phyloP scores from a whole-genome alignment of 2,329 filamentous ascomycete species.

The Alternaria consortialis region DNA sequence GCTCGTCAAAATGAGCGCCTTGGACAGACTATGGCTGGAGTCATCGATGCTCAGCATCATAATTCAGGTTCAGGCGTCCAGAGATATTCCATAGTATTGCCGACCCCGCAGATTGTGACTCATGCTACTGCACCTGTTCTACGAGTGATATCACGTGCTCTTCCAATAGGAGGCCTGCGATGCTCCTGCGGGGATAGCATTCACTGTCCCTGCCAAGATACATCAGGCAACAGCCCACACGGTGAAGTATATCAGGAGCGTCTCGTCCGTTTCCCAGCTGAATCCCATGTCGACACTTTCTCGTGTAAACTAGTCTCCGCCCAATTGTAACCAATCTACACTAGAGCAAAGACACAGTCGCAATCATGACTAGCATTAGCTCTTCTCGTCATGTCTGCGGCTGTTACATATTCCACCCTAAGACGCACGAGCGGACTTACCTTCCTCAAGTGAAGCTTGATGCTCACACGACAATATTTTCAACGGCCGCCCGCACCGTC shows the following conservation, averaged over 20 bases:
- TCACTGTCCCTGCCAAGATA: background rate
- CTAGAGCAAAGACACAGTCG: background rate
- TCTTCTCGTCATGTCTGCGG: slow-evolving; percentile 1
- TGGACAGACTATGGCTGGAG: background rate
- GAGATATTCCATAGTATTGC: background rate
- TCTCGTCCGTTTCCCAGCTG: background rate
- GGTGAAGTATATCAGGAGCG: background rate
- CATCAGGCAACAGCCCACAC: background rate
- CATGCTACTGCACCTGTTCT: background rate
- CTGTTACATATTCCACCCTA: slow-evolving; percentile 4
- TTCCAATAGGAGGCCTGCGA: background rate
- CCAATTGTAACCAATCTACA: background rate
- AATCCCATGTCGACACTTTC: background rate
- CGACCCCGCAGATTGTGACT: background rate
- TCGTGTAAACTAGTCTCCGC: background rate
- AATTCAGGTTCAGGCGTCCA: background rate
- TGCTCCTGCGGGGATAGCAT: background rate
- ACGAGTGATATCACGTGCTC: background rate
- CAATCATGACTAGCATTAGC: background rate
- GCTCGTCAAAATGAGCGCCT: background rate
- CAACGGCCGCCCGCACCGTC: slow-evolving; percentile 8
- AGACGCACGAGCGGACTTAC: background rate
- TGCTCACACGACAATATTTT: slow-evolving; percentile 7
- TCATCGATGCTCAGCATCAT: background rate
- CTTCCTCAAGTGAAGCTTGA: slow-evolving; percentile 10